phyloP scores from a whole-genome alignment of 2,329 filamentous ascomycete genomes.

The Arthrocladium fulminans region DNA sequence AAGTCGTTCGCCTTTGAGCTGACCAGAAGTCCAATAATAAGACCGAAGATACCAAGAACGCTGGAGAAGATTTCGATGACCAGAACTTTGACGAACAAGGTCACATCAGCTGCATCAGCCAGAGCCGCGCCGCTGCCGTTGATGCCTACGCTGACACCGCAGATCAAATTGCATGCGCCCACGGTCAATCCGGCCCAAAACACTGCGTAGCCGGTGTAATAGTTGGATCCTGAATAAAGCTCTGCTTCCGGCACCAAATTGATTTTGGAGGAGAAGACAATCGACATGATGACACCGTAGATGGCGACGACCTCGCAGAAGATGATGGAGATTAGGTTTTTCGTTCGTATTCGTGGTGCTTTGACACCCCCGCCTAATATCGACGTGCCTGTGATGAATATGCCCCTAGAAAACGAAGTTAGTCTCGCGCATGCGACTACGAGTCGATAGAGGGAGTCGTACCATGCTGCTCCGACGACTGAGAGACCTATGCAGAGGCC shows the following conservation, averaged over 20 bases:
- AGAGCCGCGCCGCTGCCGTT: slow-evolving; percentile 95
- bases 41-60: slow-evolving; percentile 87
- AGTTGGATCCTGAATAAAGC: slow-evolving; percentile 66
- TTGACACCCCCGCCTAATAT: slow-evolving; percentile 95
- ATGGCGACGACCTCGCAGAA: slow-evolving; percentile 99
- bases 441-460: slow-evolving; percentile 23
- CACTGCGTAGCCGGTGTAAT: slow-evolving; percentile 89
- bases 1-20: slow-evolving; percentile 77
- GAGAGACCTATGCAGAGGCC: slow-evolving; percentile 91
- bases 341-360: slow-evolving; percentile 93
- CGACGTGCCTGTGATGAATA: slow-evolving; percentile 95
- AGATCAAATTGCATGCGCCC: slow-evolving; percentile 90
- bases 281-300: slow-evolving; percentile 99
- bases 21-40: slow-evolving; percentile 87
- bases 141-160: slow-evolving; percentile 93
- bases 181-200: slow-evolving; percentile 96
- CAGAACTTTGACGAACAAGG: slow-evolving; percentile 96
- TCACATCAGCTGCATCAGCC: slow-evolving; percentile 87
- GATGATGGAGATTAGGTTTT: slow-evolving; percentile 99
- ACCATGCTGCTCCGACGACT: slow-evolving; percentile 96
- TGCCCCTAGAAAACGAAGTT: slow-evolving; percentile 60
- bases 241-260: slow-evolving; percentile 54
- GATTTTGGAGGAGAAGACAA: slow-evolving; percentile 91
- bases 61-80: slow-evolving; percentile 99
- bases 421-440: not conserved